Evolutionary conservation across 1,284 basidiomycete genomes (phyloP).

Genomic region (Moesziomyces sp.): DNA sequence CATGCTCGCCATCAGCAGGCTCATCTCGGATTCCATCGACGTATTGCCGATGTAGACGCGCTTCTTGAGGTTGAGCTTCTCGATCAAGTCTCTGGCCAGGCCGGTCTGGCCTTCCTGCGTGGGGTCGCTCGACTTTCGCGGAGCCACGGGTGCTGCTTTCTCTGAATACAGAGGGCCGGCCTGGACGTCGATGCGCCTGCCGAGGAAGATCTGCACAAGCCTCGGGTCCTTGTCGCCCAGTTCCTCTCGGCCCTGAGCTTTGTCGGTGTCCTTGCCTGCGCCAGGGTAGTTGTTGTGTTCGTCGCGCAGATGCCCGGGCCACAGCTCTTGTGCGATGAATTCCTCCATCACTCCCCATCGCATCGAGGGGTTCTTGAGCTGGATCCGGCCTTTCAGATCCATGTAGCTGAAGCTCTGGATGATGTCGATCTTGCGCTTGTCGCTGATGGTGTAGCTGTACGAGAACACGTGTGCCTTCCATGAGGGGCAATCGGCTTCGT

Average conservation of each 20-base stretch:
- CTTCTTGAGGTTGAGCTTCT: conserved; percentile 80
- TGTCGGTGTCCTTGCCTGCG: conserved; percentile 25
- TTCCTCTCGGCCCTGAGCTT: conserved; percentile 36
- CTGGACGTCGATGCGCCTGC: conserved; percentile 41
- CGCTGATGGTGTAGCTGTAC: conserved; percentile 55
- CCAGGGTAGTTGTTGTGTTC: conserved; percentile 40
- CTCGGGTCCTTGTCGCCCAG: conserved; percentile 53
- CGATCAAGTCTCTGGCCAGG: conserved; percentile 63
- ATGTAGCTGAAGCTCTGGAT: conserved; percentile 88
- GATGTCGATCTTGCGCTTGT: conserved; percentile 67
- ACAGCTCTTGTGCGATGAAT: conserved; percentile 72
- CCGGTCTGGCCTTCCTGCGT: conserved; percentile 46
- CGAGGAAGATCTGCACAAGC: conserved; percentile 58
- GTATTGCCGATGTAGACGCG: conserved; percentile 91
- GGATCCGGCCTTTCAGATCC: conserved; percentile 82
- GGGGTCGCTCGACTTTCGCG: conserved; percentile 46
- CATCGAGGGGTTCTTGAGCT: conserved; percentile 83
- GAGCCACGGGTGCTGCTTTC: conserved; percentile 8
- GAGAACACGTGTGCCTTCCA: conserved; percentile 62
- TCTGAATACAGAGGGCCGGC: conserved; percentile 23
- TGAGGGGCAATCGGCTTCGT: conserved; percentile 31
- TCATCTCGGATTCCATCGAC: conserved; percentile 96
- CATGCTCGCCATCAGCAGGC: conserved; percentile 94
- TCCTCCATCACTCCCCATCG: conserved; percentile 87
- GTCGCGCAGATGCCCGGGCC: conserved; percentile 38